Conservation (phyloP, 495 filamentous ascomycete genomes). For the Penicillium antarcticum region DNA sequence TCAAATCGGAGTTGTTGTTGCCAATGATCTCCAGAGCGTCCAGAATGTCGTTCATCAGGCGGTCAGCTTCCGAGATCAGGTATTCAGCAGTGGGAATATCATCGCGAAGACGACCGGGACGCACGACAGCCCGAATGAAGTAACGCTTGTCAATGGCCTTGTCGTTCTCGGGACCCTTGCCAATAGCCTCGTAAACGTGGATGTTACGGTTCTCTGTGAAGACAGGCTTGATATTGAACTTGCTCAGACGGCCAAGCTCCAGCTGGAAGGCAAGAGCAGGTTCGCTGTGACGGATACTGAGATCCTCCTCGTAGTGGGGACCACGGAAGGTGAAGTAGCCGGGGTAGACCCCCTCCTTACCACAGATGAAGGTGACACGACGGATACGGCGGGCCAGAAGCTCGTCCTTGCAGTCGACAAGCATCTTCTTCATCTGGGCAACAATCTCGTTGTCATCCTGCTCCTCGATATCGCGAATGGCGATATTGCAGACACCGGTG, state of each 20-base stretch:
- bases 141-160: conserved; percentile 75
- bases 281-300: conserved; percentile 94
- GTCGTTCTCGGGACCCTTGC: conserved; percentile 89
- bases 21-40: conserved; percentile 97
- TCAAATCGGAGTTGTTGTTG: conserved; percentile 98
- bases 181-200: conserved; percentile 94
- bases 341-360: conserved; percentile 90
- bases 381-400: conserved; percentile 76
- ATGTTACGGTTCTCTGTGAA: conserved; percentile 99
- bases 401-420: conserved; percentile 82
- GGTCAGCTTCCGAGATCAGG: conserved; percentile 93
- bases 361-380: conserved; percentile 93
- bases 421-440: conserved; percentile 64
- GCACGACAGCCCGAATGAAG: conserved; percentile 92
- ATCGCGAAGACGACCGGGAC: conserved; percentile 87
- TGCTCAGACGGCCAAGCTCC: conserved; percentile 86
- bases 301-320: conserved; percentile 82
- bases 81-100: conserved; percentile 98
- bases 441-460: conserved; percentile 81
- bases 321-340: conserved; percentile 98
- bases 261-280: conserved; percentile 97
- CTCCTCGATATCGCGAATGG: conserved; percentile 84
- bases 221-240: conserved; percentile 95
- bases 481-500: conserved; percentile 87
- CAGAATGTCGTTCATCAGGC: conserved; percentile 94